Base-by-base conservation (phyloP, 176 grass and related monocot species). In the Oryza brachyantha region DNA sequence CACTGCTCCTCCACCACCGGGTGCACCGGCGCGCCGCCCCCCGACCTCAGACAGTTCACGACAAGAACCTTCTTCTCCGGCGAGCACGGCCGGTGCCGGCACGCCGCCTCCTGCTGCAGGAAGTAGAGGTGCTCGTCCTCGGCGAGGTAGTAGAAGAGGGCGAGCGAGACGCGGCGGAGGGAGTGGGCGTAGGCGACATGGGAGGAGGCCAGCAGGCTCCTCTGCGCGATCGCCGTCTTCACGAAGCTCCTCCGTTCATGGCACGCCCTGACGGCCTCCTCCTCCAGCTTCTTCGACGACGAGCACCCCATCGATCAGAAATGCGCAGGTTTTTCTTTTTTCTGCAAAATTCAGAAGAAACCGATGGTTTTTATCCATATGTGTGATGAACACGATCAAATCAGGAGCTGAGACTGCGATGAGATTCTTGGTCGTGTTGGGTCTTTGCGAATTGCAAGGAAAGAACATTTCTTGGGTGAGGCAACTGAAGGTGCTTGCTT, bases 251-350 rank as follows among this genome's bases (percentile, higher is more conserved):
- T 94, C 59, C 92, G 79, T 69, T 98, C 78, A 40, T 82, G 85
- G 78, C 95, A 98, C 61, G 91, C 43, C 82, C 68, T 82, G 66
- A 98, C 90, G 2, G 81, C 89, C 17, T 60, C 90, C 61, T 85
- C 81, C 84, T 98, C 90, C 35, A 92, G 62, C 84, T 94, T 97
- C 84, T 91, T 94, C 63, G 92, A 98, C 50, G 88, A 78, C 24
- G 88, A 92, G 85, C 92, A 98, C 45, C 95, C 95, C 95, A 98
- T 98, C 22, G 77, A 54, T 72, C 52, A 13, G 29, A 14, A 14
- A 31, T 38, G 32, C 19, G 1, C 25, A n/a, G 17, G 24, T 5
- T 70, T 4, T 41, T 81, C 3, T 70, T 4, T 41, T 81, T 21
- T 21, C 39, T 26, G 59, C 21, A 43, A 63, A 63, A 46, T 34